Conservation (phyloP, 148 eudicot genomes). For the Amaranthus hypochondriacus region DNA sequence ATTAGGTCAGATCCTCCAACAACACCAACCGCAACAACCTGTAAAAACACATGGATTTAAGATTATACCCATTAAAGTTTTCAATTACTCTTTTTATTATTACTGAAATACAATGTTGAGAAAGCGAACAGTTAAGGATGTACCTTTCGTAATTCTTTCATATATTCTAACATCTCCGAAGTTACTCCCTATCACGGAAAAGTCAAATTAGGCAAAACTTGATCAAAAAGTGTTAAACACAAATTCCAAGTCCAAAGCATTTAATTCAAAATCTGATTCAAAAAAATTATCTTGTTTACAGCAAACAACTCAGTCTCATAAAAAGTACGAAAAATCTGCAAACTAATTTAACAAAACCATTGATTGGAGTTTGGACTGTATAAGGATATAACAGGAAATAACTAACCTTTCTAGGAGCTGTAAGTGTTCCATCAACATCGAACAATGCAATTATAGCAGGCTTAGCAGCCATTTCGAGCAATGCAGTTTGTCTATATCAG, state of each 20-base stretch:
- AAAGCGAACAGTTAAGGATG: background rate
- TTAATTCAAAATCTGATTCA: background rate
- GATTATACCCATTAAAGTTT: background rate
- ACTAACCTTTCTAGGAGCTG: constrained; percentile 76
- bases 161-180: constrained; percentile 28
- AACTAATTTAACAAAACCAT: background rate
- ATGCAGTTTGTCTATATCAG: background rate
- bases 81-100: too few species aligned
- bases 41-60: constrained; percentile 17
- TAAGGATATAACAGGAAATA: background rate
- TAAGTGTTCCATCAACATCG: constrained; percentile 96
- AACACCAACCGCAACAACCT: constrained; percentile 88
- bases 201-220: background rate
- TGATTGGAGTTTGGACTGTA: background rate
- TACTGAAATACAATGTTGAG: background rate
- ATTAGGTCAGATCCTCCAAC: constrained; percentile 97
- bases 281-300: background rate
- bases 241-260: background rate
- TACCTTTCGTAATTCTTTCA: constrained; percentile 33
- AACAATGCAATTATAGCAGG: constrained; percentile 83
- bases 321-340: background rate
- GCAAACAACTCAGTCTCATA: background rate
- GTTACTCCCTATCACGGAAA: constrained; percentile 24
- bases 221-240: background rate
- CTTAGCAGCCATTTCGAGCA: constrained; percentile 49